These are phyloP conservation scores for Kazachstania sp. DNA, from an alignment of 1,139 yeast genomes.

Conservation along the genomic window DNA sequence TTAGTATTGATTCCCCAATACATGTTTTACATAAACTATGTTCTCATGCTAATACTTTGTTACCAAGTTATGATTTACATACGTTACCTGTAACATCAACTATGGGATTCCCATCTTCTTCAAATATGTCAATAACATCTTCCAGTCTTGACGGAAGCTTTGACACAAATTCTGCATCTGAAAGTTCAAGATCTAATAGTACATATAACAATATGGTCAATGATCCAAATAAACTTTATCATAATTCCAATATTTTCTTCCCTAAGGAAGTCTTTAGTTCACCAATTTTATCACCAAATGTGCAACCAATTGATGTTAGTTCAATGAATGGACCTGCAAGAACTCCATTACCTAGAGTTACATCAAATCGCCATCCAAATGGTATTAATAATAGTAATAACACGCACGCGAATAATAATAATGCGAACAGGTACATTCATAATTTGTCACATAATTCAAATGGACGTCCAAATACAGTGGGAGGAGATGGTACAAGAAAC, in stretches of 20 bases:
- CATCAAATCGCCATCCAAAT: constrained; percentile 6
- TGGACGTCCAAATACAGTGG: constrained; percentile 8
- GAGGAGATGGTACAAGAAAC: constrained; percentile 6
- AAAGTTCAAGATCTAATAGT: neutral
- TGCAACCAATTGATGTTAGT: constrained; percentile 37
- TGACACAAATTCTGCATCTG: neutral
- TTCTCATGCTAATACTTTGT: constrained; percentile 65
- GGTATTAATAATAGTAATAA: constrained; percentile 5
- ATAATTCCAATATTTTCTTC: constrained; percentile 34
- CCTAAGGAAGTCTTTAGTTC: constrained; percentile 35
- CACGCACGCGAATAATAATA: constrained; percentile 3
- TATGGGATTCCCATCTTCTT: constrained; percentile 1
- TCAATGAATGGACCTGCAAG: constrained; percentile 9
- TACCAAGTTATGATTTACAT: constrained; percentile 33
- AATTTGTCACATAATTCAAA: constrained; percentile 1
- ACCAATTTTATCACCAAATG: constrained; percentile 49
- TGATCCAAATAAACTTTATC: constrained; percentile 14
- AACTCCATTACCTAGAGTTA: constrained; percentile 7
- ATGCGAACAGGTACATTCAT: constrained; percentile 1
- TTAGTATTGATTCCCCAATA: constrained; percentile 87
- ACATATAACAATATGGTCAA: neutral
- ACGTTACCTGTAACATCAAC: constrained; percentile 11
- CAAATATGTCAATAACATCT: neutral
- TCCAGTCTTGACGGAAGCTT: neutral
- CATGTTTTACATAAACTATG: constrained; percentile 55